Evolutionary conservation across 2,329 filamentous ascomycete species (phyloP).

Genomic region (Nemania sp.): DNA sequence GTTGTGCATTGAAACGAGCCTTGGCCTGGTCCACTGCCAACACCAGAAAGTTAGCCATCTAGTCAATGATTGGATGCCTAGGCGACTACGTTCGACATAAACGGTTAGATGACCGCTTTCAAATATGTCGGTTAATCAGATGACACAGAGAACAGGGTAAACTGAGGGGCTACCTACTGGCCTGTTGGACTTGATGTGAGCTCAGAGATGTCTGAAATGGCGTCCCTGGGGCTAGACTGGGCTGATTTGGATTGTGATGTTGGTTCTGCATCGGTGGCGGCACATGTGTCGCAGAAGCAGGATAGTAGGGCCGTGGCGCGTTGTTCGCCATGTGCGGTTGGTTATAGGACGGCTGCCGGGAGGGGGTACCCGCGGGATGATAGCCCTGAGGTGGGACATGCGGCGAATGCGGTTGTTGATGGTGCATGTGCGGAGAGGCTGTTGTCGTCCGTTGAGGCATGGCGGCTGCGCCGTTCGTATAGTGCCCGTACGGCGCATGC

Average conservation of each 20-base stretch:
- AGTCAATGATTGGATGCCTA: not conserved
- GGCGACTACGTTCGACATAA: not conserved
- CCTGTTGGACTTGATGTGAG: slow-evolving; percentile 40
- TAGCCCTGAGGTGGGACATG: slow-evolving; percentile 39
- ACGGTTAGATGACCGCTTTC: not conserved
- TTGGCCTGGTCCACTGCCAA: slow-evolving; percentile 40
- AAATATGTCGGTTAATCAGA: not conserved
- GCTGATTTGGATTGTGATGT: slow-evolving; percentile 29
- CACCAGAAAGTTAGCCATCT: slow-evolving; percentile 18
- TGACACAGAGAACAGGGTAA: not conserved
- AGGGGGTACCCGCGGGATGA: slow-evolving; percentile 35
- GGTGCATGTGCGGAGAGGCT: slow-evolving; percentile 40
- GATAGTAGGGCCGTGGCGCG: slow-evolving; percentile 35
- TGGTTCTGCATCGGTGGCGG: slow-evolving; percentile 36
- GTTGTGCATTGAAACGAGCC: slow-evolving; percentile 39
- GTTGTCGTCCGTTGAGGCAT: slow-evolving; percentile 38
- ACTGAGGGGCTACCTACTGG: slow-evolving; percentile 27
- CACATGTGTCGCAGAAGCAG: slow-evolving; percentile 30
- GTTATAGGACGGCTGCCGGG: slow-evolving; percentile 37
- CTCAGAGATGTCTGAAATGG: slow-evolving; percentile 40
- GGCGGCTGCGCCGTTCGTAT: slow-evolving; percentile 36
- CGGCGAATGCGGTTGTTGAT: slow-evolving; percentile 38
- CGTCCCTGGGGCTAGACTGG: slow-evolving; percentile 17
- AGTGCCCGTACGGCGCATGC: slow-evolving; percentile 37
- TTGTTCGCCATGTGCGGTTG: slow-evolving; percentile 37